Conservation (phyloP, 2,329 filamentous ascomycete genomes). For the Colletotrichum sp. region DNA sequence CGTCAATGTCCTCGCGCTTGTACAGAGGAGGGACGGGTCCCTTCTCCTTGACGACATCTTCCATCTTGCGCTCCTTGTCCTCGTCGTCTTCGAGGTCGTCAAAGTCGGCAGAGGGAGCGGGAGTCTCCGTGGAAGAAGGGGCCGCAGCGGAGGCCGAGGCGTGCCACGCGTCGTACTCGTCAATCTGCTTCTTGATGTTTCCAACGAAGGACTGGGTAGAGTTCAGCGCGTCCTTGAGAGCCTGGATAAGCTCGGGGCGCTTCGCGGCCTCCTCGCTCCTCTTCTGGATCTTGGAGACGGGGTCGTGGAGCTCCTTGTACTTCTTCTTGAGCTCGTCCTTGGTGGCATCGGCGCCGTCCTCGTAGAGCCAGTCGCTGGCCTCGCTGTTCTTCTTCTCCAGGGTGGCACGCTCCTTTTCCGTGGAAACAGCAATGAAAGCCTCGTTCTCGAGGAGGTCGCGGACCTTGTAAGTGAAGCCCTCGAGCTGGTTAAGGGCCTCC, state of each 20-base stretch:
- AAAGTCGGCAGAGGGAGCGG: slow-evolving; percentile 60
- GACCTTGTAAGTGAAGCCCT: slow-evolving; percentile 88
- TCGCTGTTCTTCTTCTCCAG: slow-evolving; percentile 72
- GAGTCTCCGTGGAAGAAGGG: slow-evolving; percentile 37
- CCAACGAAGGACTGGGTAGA: slow-evolving; percentile 74
- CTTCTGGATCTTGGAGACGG: slow-evolving; percentile 78
- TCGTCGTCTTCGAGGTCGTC: slow-evolving; percentile 81
- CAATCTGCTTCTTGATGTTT: slow-evolving; percentile 73
- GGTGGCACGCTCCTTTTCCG: slow-evolving; percentile 66
- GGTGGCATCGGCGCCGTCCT: slow-evolving; percentile 77
- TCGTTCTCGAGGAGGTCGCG: slow-evolving; percentile 83
- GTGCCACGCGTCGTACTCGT: slow-evolving; percentile 68
- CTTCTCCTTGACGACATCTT: slow-evolving; percentile 47
- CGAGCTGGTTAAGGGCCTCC: slow-evolving; percentile 90
- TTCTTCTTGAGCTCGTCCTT: slow-evolving; percentile 77
- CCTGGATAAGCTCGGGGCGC: slow-evolving; percentile 72
- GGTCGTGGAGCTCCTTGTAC: slow-evolving; percentile 76
- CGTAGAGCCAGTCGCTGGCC: slow-evolving; percentile 90
- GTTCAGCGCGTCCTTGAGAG: slow-evolving; percentile 73
- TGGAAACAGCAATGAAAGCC: slow-evolving; percentile 75
- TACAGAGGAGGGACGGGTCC: slow-evolving; percentile 71
- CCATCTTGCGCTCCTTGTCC: slow-evolving; percentile 42
- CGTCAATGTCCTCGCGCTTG: slow-evolving; percentile 72
- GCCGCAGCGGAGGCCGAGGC: slow-evolving; percentile 57
- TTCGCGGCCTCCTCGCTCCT: slow-evolving; percentile 74